Evolutionary conservation across 2,329 filamentous ascomycete genomes (phyloP), one percentile per base, ranked within the genome.

Genomic region (Alternaria sp.): DNA sequence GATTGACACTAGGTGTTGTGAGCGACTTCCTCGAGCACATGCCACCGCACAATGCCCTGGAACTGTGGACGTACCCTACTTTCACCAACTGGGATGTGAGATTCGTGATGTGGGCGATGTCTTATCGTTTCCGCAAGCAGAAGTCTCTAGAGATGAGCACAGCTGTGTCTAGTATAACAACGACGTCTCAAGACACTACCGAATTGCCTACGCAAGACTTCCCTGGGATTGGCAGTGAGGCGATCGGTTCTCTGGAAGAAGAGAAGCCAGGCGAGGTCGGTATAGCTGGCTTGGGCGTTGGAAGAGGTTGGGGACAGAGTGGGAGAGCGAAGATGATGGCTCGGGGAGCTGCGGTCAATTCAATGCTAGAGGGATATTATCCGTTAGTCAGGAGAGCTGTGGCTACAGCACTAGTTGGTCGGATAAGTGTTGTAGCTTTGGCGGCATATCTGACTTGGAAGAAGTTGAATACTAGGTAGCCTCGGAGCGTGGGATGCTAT

Each of bases 1-100:
- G 89, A 0, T 74, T 91, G 34, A 91, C 89, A 0, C 80, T 91
- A 1, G 89, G 88, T 5, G 86, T 91, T 32, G 76, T 91, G 39
- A 86, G 87, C 16, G 89, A 91, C 74, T 88, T 91, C 64, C 81
- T 91, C 24, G 88, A 91, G 64, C 83, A 89, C 69, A 77, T 91
- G 4, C 88, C 88, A n/a, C 87, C 88, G 2, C 81, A 86, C 63
- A 87, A 85, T 54, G 85, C 87, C 2, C 82, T 90, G 4, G 79
- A 85, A 34, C 74, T 90, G 26, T 91, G 89, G 88, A 85, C 84
- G 30, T 90, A 90, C 69, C 89, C 89, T 0, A 91, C 87, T 1
- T 91, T 91, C 70, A 89, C 88, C 0, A 82, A 85, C 2, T 82
- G 82, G 57, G 89, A 91, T 68, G 81, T 91, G 4, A 81, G 85